These are phyloP conservation scores for Gracilariopsis chorda DNA, from an alignment of 23 red algal species.

Conservation along the genomic window DNA sequence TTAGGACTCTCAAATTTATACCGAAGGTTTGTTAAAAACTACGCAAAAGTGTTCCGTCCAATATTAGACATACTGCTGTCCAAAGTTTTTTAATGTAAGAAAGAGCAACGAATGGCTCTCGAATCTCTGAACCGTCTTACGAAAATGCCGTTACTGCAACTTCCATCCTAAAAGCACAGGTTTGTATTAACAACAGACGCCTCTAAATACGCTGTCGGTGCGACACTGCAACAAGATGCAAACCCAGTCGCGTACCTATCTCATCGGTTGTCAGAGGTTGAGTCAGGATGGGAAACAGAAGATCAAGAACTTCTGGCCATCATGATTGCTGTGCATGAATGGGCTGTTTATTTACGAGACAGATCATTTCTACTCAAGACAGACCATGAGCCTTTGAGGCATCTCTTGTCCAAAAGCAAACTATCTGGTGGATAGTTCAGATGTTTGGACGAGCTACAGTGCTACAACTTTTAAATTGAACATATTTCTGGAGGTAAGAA, in stretches of 20 bases:
- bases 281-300: neutral
- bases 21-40: neutral
- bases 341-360: neutral
- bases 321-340: neutral
- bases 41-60: neutral
- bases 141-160: neutral
- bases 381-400: neutral
- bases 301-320: neutral
- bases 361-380: neutral
- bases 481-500: neutral
- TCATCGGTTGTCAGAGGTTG: neutral
- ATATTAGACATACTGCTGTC: neutral
- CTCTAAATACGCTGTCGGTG: neutral
- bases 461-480: neutral
- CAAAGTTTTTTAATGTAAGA: neutral
- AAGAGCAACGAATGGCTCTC: neutral
- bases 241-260: neutral
- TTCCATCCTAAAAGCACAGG: neutral
- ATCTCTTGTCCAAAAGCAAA: neutral
- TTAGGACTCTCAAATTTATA: constrained; percentile 3
- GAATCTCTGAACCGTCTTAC: neutral
- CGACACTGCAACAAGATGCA: neutral
- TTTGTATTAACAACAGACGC: neutral
- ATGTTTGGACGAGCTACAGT: neutral
- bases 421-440: neutral